Percentiles rank a stretch among this genome's conserved stretches.
Conservation (phyloP, 2,329 filamentous ascomycete genomes). For the Madurella mycetomatis region DNA sequence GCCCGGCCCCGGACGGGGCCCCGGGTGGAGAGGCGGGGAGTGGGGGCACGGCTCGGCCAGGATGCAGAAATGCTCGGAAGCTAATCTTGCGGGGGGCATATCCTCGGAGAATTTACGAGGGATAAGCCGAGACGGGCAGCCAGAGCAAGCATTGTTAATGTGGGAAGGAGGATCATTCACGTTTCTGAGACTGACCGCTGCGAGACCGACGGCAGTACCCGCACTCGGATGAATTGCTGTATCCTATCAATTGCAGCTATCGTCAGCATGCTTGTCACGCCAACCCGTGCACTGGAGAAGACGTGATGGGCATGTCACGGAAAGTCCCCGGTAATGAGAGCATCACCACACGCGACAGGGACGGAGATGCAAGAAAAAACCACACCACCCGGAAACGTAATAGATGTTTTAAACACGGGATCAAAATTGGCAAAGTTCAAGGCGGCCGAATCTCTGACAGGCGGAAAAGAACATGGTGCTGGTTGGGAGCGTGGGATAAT, state of each 20-base stretch:
- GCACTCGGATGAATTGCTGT: constrained; percentile 48
- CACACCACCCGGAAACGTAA: constrained; percentile 14
- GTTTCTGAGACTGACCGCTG: constrained; percentile 47
- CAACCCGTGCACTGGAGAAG: background rate
- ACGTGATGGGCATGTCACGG: background rate
- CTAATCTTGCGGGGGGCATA: background rate
- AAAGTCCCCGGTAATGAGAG: background rate
- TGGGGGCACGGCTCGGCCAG: background rate
- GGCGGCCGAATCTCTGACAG: constrained; percentile 18
- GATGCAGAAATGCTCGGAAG: background rate
- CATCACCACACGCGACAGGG: background rate
- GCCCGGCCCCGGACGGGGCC: constrained; percentile 1
- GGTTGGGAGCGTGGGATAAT: constrained; percentile 17
- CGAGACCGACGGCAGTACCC: constrained; percentile 49
- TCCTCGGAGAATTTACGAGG: constrained; percentile 14
- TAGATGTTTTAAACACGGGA: background rate
- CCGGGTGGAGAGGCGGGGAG: background rate
- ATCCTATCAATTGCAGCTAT: constrained; percentile 36
- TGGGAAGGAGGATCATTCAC: constrained; percentile 32
- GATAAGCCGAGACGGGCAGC: background rate
- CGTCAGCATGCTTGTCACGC: constrained; percentile 7
- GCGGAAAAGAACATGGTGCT: constrained; percentile 14
- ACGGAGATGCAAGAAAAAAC: background rate
- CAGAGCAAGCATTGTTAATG: background rate
- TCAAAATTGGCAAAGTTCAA: background rate